These are phyloP conservation scores for Juglanconis sp. DNA, from an alignment of 2,329 filamentous ascomycete genomes.

Conservation along the genomic window DNA sequence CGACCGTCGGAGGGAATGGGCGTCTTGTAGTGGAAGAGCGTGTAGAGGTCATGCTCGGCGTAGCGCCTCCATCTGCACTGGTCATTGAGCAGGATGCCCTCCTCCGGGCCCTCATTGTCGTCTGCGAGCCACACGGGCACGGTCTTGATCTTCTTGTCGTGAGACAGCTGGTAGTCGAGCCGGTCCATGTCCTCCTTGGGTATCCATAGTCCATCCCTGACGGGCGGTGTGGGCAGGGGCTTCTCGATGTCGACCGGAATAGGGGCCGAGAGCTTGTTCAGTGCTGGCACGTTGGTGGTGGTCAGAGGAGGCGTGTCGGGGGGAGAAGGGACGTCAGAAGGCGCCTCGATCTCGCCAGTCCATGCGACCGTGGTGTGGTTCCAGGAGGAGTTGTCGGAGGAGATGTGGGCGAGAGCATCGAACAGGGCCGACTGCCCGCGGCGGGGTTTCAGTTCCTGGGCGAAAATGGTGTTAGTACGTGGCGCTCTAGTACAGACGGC, in stretches of 20 bases:
- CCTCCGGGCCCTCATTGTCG: constrained; percentile 61
- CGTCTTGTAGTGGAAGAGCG: constrained; percentile 93
- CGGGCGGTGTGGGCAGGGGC: constrained; percentile 53
- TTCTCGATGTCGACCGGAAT: constrained; percentile 66
- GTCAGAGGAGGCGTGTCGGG: constrained; percentile 47
- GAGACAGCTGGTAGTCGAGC: constrained; percentile 70
- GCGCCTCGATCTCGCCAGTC: constrained; percentile 80
- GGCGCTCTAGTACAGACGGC: background rate
- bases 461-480: background rate
- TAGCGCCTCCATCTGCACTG: constrained; percentile 86
- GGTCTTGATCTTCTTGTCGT: constrained; percentile 73
- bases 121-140: constrained; percentile 88
- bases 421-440: constrained; percentile 89
- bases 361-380: constrained; percentile 90
- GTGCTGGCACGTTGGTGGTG: constrained; percentile 49
- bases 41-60: constrained; percentile 88
- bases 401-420: constrained; percentile 84
- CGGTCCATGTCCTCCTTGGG: constrained; percentile 65
- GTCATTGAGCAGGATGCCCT: constrained; percentile 73
- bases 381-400: constrained; percentile 80
- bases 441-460: constrained; percentile 69
- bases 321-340: constrained; percentile 41
- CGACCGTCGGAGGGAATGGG: constrained; percentile 85
- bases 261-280: constrained; percentile 76
- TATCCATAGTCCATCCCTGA: constrained; percentile 68